A percentile compares a stretch with the other conserved stretches of the same genome.
Conservation (phyloP, 495 filamentous ascomycete species). For the Tetracladium setigerum region DNA sequence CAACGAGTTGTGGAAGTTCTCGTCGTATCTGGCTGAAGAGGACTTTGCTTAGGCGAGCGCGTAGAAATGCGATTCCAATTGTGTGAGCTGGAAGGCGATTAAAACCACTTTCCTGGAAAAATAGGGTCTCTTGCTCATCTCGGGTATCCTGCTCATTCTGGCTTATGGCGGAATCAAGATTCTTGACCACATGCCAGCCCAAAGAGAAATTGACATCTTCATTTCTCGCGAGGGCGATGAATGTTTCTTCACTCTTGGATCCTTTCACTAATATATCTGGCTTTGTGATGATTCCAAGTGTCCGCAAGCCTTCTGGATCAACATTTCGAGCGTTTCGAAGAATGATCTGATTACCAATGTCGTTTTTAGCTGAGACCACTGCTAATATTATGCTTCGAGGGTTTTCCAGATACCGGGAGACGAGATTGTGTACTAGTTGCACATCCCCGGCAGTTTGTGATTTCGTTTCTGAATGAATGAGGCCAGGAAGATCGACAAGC, state of each 20-base stretch:
- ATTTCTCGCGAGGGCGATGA: constrained; percentile 32
- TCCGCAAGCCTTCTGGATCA: constrained; percentile 36
- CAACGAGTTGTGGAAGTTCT: constrained; percentile 27
- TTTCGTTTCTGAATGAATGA: constrained; percentile 40
- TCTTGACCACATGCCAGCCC: constrained; percentile 59
- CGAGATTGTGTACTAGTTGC: constrained; percentile 39
- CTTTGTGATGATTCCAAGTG: constrained; percentile 46
- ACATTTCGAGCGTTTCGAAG: constrained; percentile 31
- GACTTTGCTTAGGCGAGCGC: constrained; percentile 33
- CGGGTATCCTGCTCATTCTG: constrained; percentile 27
- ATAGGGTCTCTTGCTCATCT: constrained; percentile 33
- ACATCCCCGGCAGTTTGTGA: constrained; percentile 35
- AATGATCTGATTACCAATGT: constrained; percentile 44
- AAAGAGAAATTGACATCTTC: constrained; percentile 46
- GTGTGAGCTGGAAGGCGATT: constrained; percentile 18
- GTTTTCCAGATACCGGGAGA: constrained; percentile 48
- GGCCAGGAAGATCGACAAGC: constrained; percentile 56
- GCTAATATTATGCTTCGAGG: constrained; percentile 50
- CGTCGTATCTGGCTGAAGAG: constrained; percentile 34
- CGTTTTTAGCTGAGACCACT: constrained; percentile 44
- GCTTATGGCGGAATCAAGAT: constrained; percentile 42
- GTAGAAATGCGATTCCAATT: constrained; percentile 32
- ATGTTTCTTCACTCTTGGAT: constrained; percentile 28
- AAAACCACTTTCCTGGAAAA: constrained; percentile 33
- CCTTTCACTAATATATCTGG: constrained; percentile 34